Base-by-base conservation (phyloP, 2,329 filamentous ascomycete species). In the Nigrospora oryzae region DNA sequence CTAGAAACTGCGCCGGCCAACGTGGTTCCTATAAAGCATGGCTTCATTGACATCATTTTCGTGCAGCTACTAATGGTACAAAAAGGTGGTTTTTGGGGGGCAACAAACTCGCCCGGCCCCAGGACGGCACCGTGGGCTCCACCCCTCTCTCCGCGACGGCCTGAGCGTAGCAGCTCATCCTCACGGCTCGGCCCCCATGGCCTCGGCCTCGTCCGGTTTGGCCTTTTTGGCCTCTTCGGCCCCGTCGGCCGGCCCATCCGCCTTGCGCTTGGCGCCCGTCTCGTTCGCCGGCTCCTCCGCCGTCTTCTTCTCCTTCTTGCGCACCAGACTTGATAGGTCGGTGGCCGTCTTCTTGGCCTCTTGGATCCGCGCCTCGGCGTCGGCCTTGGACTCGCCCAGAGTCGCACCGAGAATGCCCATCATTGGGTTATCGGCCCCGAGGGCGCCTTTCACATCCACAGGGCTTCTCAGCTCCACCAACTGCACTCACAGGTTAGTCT, bases 291-390 rank as follows among this genome's bases (percentile, higher is more conserved):
- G 23, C 61, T 56, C 28, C 56, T 13, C 51, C 46, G 56, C 57
- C 7, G 54, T 42, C 38, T 59, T 53, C 39, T 58, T 48, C 43
- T 58, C 55, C 63, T 79, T 81, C 66, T 83, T 90, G 58, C 84
- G 81, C 37, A 91, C 83, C 38, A 91, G 69, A n/a, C 81, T 77
- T 0, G 77, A 79, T 13, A 94, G 68, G 58, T 93, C 86, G 14
- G 77, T 89, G 7, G 87, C 87, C 8, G 70, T 75, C 65, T 83
- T 84, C 55, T 82, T 86, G 28, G 83, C 86, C 58, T 89, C 83
- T 38, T 84, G 80, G 38, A 88, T 70, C 51, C 79, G 74, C 19
- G 80, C 81, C 51, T 80, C 72, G 42, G 79, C 76, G 45, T 82
- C 73, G 1, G 70, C 71, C 3, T 78, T 69, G 33, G 79, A 75